Percentiles rank a stretch among this genome's conserved stretches.
phyloP scores from a whole-genome alignment of 1,284 basidiomycete genomes.

The Apiotrichum veenhuisii region DNA sequence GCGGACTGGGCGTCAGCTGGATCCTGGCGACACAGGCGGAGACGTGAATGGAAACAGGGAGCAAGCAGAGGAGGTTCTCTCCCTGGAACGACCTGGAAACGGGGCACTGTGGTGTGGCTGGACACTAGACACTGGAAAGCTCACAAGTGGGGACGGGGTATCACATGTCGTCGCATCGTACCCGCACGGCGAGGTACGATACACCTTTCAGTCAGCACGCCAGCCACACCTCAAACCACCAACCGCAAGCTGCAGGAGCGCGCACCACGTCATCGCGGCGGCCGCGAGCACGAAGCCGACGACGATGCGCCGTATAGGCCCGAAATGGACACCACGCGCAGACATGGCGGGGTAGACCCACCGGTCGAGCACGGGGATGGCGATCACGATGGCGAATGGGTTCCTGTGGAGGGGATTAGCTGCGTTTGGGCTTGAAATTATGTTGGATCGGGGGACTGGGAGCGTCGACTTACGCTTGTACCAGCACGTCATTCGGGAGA shows the following conservation, averaged over 20 bases:
- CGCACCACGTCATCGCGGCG: slow-evolving; percentile 23
- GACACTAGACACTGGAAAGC: too few species aligned
- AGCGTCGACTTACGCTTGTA: slow-evolving; percentile 27
- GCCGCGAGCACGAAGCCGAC: slow-evolving; percentile 22
- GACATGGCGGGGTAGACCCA: slow-evolving; percentile 16
- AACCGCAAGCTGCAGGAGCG: slow-evolving; percentile 22
- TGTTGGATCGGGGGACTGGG: too few species aligned
- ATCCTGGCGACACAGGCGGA: neutral
- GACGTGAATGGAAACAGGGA: too few species aligned
- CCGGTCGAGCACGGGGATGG: slow-evolving; percentile 23
- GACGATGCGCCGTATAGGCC: slow-evolving; percentile 20
- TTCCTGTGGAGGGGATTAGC: slow-evolving; percentile 19
- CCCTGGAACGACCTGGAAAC: too few species aligned
- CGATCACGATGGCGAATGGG: slow-evolving; percentile 25
- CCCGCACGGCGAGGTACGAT: slow-evolving; percentile 28
- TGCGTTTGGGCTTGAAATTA: neutral
- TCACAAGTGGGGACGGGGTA: slow-evolving; percentile 15
- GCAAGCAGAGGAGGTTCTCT: too few species aligned
- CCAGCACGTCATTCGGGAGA: slow-evolving; percentile 28
- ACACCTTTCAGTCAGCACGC: slow-evolving; percentile 13
- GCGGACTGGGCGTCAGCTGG: slow-evolving; percentile 22
- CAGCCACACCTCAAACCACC: neutral
- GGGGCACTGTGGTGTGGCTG: too few species aligned
- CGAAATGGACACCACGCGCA: slow-evolving; percentile 14
- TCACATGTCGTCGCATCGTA: slow-evolving; percentile 24